Evolutionary conservation across 129 eudicot species (phyloP), one percentile per base, ranked within the genome.

Genomic region (Tagetes erecta): DNA sequence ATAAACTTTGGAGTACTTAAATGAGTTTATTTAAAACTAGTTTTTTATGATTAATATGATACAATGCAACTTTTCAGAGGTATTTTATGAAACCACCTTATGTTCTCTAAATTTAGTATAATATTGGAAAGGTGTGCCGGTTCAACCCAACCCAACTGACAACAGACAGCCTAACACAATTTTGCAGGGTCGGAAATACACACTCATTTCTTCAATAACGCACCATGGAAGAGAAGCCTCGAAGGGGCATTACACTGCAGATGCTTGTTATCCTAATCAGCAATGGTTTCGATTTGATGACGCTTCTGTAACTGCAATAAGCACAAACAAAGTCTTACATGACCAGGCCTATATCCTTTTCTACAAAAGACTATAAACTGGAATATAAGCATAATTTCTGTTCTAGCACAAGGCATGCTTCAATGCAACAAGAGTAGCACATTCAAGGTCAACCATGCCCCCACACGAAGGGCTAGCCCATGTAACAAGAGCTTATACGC

Each of bases 171-270:
- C 39, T 3, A 2, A 14, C 4, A 4, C 46, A 31, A 47, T 34
- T 72, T 31, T 78, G 66, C 87, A 93, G 98, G 89, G 95, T 40
- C 87, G 98, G 40, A 87, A 58, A 64, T 93, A 93, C 64, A 78
- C 86, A 49, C 97, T 93, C 39, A 92, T 93, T 65, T 84, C 98
- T 2, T 86, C 98, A 3, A 83, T 93, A n/a, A 93, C 98, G 2
- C 98, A 93, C 78, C 98, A 90, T 55, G 98, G 98, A 42, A 90
- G 87, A 74, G 98, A 93, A 80, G 92, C 98, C 6, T 90, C 97
- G 0, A 93, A 83, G 76, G 98, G 98, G 53, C 98, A 93, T 77
- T 93, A 93, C 68, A 93, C 98, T 13, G 95, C 98, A 6, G 98
- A 93, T 88, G 96, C 87, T 4, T 85, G 91, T 50, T 83, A 84